Conservation (phyloP, 2,329 filamentous ascomycete genomes). For the Cladophialophora chaetospira region DNA sequence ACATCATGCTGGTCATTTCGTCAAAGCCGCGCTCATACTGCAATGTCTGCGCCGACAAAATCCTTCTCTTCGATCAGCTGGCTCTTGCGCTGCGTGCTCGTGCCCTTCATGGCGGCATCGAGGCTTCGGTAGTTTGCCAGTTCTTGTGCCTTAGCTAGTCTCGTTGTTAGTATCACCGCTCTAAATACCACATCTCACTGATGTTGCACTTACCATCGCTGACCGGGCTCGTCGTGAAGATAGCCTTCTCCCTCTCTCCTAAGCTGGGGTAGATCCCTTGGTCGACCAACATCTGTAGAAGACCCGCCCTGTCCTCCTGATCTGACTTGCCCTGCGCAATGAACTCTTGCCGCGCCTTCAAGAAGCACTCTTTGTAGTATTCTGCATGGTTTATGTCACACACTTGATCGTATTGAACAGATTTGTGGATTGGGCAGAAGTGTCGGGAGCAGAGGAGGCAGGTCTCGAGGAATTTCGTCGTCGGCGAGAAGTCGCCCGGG, state of each 20-base stretch:
- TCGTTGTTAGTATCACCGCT: background rate
- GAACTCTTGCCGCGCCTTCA: slow-evolving; percentile 25
- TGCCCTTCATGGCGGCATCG: slow-evolving; percentile 30
- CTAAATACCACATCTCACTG: too few relatives aligned
- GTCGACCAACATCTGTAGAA: slow-evolving; percentile 30
- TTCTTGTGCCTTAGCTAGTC: slow-evolving; percentile 30
- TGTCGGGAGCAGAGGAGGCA: slow-evolving; percentile 32
- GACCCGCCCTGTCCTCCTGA: slow-evolving; percentile 17
- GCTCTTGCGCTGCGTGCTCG: slow-evolving; percentile 20
- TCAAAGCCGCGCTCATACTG: too few relatives aligned
- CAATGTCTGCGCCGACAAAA: slow-evolving; percentile 32
- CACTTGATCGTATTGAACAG: slow-evolving; percentile 27
- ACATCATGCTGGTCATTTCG: too few relatives aligned
- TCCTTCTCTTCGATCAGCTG: slow-evolving; percentile 31
- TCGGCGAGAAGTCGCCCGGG: slow-evolving; percentile 34
- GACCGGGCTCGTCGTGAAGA: slow-evolving; percentile 33
- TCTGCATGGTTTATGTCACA: slow-evolving; percentile 34
- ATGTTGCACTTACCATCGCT: slow-evolving; percentile 25
- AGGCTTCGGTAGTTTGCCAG: slow-evolving; percentile 31
- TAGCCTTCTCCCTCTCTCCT: slow-evolving; percentile 34
- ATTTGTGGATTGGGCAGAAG: slow-evolving; percentile 34
- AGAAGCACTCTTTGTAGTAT: slow-evolving; percentile 32
- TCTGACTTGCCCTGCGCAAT: slow-evolving; percentile 21
- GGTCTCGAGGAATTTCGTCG: slow-evolving; percentile 33
- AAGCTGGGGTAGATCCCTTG: slow-evolving; percentile 33